Evolutionary conservation across 257 asterid species (phyloP), one percentile per base, ranked within the genome.

Genomic region (Nicotiana paniculata): DNA sequence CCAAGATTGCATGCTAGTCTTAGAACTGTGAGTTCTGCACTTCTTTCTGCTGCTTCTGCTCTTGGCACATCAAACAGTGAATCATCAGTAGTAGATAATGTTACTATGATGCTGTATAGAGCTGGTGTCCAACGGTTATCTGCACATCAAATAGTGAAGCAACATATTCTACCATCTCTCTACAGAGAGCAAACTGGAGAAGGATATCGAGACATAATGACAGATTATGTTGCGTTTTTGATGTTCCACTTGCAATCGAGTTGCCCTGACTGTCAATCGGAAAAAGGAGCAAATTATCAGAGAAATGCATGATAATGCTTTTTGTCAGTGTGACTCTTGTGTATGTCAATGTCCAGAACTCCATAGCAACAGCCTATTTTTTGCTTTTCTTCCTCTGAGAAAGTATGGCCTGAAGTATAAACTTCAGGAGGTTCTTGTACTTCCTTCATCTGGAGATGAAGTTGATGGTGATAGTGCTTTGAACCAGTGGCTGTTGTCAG

Each of bases 391-490:
- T 86, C 99, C 99, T 79, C 85, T 96, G 76, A 90, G 99, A 83
- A 91, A 94, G 26, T 96, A 96, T 48, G 99, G 99, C 43, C 93
- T 94, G 74, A 96, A 90, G 88, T 94, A 93, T 86, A 96, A 93
- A 79, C 88, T 96, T 83, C 99, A 94, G 88, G 99, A 97, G 81
- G 98, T 93, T 89, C 94, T 96, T 82, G 91, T 90, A 77, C 88
- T 96, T 87, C 98, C 98, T 77, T 96, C 99, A 58, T 96, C 99
- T 43, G 91, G 99, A 83, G 98, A 96, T 87, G 99, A 94, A 87
- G 97, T 96, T 89, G 99, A 96, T 84, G 93, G 91, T 57, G 89
- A 91, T 85, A 94, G 97, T 85, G 1, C 30, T 17, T 96, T 97
- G 99, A 96, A 96, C 88, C 99, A 96, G 86, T 94, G 97, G 97